Percentiles rank a stretch among this genome's conserved stretches.
Conservation (phyloP, 2,329 filamentous ascomycete species). For the Rasamsonia emersonii region DNA sequence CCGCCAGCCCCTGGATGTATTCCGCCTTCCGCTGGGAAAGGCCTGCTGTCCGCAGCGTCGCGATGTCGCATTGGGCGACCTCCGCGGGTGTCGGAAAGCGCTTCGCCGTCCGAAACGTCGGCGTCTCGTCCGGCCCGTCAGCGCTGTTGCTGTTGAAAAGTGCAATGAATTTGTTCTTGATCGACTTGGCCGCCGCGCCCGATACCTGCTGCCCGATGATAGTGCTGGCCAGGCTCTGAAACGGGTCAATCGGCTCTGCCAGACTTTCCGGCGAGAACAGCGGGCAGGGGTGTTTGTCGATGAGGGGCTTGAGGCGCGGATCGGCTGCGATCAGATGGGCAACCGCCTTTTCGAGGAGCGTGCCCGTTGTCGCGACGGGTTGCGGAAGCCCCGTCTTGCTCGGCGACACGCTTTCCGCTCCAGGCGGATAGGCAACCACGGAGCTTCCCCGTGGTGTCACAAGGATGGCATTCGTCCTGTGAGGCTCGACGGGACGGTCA, state of each 20-base stretch:
- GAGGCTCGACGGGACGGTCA: slow-evolving; percentile 39
- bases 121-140: slow-evolving; percentile 15
- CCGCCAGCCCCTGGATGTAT: slow-evolving; percentile 78
- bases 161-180: slow-evolving; percentile 73
- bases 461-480: slow-evolving; percentile 40
- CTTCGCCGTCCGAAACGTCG: slow-evolving; percentile 9
- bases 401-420: slow-evolving; percentile 29
- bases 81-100: slow-evolving; percentile 68
- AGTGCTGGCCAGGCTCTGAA: slow-evolving; percentile 69
- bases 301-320: slow-evolving; percentile 59
- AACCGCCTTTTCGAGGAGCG: slow-evolving; percentile 65
- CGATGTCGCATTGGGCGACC: slow-evolving; percentile 56
- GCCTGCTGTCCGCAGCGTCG: slow-evolving; percentile 70
- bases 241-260: slow-evolving; percentile 81
- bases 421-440: slow-evolving; percentile 40
- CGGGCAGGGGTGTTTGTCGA: slow-evolving; percentile 66
- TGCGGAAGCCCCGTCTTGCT: slow-evolving; percentile 30
- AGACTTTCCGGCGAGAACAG: slow-evolving; percentile 75
- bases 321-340: slow-evolving; percentile 67
- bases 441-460: slow-evolving; percentile 40
- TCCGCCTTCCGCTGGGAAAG: slow-evolving; percentile 93
- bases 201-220: slow-evolving; percentile 98
- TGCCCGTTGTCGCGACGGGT: slow-evolving; percentile 55
- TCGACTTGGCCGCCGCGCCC: slow-evolving; percentile 79
- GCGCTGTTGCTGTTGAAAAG: slow-evolving; percentile 50